Evolutionary conservation across 495 filamentous ascomycete genomes (phyloP).

Genomic region (Hypoxylon rickii): DNA sequence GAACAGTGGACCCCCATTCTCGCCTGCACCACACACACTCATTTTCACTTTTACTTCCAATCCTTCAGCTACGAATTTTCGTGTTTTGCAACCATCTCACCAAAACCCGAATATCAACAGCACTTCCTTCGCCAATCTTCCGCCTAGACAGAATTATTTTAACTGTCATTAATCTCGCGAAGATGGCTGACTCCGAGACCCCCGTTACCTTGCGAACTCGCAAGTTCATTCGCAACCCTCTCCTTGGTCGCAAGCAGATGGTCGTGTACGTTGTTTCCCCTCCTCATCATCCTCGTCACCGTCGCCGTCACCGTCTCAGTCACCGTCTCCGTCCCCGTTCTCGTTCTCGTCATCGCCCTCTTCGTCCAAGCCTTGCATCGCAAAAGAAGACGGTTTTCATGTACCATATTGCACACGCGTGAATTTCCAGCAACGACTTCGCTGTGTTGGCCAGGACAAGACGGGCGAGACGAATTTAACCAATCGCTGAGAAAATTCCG

Average conservation of each 20-base stretch:
- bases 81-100: neutral
- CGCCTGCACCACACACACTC: conserved; percentile 28
- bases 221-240: conserved; percentile 99
- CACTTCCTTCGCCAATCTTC: conserved; percentile 8
- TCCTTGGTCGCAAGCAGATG: conserved; percentile 99
- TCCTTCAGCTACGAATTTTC: conserved; percentile 21
- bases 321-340: no score
- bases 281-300: conserved; percentile 25
- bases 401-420: no score
- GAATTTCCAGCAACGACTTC: neutral
- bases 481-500: no score
- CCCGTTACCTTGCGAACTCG: conserved; percentile 97
- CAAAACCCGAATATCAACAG: neutral
- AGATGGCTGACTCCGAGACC: conserved; percentile 84
- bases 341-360: no score
- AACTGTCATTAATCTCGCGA: conserved; percentile 46
- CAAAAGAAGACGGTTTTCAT: no score
- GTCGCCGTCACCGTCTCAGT: neutral
- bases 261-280: conserved; percentile 84
- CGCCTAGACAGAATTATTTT: conserved; percentile 17
- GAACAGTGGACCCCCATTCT: no score
- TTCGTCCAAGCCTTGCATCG: no score
- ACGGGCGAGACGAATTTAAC: no score
- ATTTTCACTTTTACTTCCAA: no score
- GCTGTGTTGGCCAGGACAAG: no score